Evolutionary conservation across 768 basidiomycete species (phyloP).

Genomic region (Tubosaeta sp.): DNA sequence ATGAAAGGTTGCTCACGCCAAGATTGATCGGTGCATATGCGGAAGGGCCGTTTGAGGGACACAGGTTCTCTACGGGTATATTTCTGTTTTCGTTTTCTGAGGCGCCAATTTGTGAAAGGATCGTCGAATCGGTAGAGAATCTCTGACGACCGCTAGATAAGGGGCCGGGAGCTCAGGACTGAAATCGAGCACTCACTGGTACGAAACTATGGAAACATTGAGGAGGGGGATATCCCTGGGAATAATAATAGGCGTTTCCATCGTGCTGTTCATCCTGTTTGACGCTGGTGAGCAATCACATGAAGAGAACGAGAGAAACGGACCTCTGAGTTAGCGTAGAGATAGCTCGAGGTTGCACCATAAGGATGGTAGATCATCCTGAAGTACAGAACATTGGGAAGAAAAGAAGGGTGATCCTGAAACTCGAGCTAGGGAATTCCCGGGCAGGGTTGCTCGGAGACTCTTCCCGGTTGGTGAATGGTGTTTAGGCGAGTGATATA

Average conservation of each 20-base stretch:
- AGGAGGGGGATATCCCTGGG: constrained; percentile 3
- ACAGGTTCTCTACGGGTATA: background rate
- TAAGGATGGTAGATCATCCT: constrained; percentile 31
- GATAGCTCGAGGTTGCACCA: constrained; percentile 23
- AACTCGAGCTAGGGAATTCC: constrained; percentile 1
- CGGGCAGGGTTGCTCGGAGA: background rate
- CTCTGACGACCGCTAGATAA: constrained; percentile 14
- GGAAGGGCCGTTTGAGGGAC: constrained; percentile 8
- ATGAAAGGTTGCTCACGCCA: constrained; percentile 9
- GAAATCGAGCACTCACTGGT: constrained; percentile 16
- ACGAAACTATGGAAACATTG: constrained; percentile 26
- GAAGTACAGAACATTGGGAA: constrained; percentile 18
- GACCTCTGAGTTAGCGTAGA: constrained; percentile 22
- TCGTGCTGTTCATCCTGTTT: constrained; percentile 9
- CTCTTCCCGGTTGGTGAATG: background rate
- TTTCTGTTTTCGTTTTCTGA: constrained; percentile 8
- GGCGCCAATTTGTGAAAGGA: constrained; percentile 6
- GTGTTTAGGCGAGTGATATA: background rate
- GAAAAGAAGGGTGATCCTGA: constrained; percentile 1
- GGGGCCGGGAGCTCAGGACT: background rate
- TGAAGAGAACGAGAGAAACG: background rate
- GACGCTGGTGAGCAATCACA: background rate
- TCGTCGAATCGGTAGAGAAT: constrained; percentile 22
- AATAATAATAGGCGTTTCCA: background rate
- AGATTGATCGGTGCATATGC: constrained; percentile 5